These are phyloP conservation scores for Paecilomyces dactylethromorphus DNA, from an alignment of 2,329 filamentous ascomycete species.

Conservation along the genomic window DNA sequence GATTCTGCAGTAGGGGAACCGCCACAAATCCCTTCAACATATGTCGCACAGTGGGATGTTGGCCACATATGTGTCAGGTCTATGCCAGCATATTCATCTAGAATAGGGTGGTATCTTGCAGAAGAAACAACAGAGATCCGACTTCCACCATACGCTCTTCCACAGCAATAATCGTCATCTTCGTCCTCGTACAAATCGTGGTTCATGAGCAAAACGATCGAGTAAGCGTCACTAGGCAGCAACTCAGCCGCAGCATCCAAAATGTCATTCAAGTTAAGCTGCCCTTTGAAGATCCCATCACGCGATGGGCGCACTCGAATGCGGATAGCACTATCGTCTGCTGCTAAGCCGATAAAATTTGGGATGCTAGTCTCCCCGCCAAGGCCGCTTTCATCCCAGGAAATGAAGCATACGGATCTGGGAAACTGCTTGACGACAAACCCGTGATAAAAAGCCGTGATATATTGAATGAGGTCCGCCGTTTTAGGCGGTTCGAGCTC, in stretches of 20 bases:
- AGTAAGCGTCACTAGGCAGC: conserved; percentile 53
- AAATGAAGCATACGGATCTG: too few relatives aligned
- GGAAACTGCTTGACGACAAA: conserved; percentile 44
- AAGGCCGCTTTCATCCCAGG: conserved; percentile 37
- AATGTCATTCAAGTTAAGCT: conserved; percentile 55
- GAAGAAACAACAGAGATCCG: conserved; percentile 56
- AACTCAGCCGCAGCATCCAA: conserved; percentile 50
- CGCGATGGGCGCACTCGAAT: conserved; percentile 47
- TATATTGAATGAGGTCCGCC: conserved; percentile 35
- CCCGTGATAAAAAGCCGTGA: conserved; percentile 49
- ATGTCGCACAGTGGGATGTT: conserved; percentile 50
- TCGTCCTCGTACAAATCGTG: conserved; percentile 62
- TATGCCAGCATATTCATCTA: conserved; percentile 37
- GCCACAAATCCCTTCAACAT: too few relatives aligned
- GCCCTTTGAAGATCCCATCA: conserved; percentile 38
- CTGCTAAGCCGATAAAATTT: conserved; percentile 44
- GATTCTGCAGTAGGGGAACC: too few relatives aligned
- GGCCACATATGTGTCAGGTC: conserved; percentile 57
- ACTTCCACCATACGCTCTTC: conserved; percentile 58
- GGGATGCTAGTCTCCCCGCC: conserved; percentile 6
- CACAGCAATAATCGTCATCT: conserved; percentile 61
- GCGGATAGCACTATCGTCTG: conserved; percentile 32
- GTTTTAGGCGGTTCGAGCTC: conserved; percentile 8
- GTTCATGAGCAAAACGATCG: conserved; percentile 50
- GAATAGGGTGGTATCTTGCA: conserved; percentile 53